A percentile compares a stretch with the other conserved stretches of the same genome.
Conservation (phyloP, 805 yeast species). For the Sugiyamaella marilandica region DNA sequence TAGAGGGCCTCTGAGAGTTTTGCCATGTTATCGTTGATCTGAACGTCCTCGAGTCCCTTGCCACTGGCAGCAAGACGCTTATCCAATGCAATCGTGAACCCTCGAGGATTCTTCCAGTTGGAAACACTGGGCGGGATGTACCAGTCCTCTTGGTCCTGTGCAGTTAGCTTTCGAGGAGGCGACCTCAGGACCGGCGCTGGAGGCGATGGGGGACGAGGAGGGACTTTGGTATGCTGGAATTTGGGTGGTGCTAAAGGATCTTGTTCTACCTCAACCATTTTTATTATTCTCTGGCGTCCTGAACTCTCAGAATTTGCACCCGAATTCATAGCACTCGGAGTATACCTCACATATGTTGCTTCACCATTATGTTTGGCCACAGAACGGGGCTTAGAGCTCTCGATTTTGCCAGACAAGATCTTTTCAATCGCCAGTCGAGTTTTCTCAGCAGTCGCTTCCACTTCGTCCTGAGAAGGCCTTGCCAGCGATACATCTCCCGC, state of each 20-base stretch:
- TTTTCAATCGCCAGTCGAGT: constrained; percentile 55
- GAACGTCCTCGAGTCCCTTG: constrained; percentile 33
- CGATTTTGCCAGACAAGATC: constrained; percentile 43
- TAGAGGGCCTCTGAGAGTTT: constrained; percentile 67
- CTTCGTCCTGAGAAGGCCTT: constrained; percentile 43
- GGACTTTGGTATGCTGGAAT: constrained; percentile 66
- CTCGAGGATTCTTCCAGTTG: constrained; percentile 93
- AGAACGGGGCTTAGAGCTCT: constrained; percentile 31
- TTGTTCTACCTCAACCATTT: constrained; percentile 58
- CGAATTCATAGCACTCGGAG: constrained; percentile 35
- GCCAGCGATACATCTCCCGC: constrained; percentile 39
- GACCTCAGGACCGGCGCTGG: constrained; percentile 55
- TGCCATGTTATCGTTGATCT: constrained; percentile 54
- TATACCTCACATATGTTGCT: constrained; percentile 44
- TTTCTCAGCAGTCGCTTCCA: constrained; percentile 44
- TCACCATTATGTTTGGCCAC: constrained; percentile 29
- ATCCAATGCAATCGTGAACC: constrained; percentile 76
- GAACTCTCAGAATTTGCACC: constrained; percentile 28
- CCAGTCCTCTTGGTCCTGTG: constrained; percentile 77
- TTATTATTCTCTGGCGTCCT: constrained; percentile 45
- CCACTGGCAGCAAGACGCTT: constrained; percentile 61
- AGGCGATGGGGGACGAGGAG: constrained; percentile 68
- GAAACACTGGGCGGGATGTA: constrained; percentile 86
- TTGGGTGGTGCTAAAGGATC: constrained; percentile 89
- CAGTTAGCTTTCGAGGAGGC: constrained; percentile 50